Conservation (phyloP, 345 rosid species). For the Eucalyptus sp. region DNA sequence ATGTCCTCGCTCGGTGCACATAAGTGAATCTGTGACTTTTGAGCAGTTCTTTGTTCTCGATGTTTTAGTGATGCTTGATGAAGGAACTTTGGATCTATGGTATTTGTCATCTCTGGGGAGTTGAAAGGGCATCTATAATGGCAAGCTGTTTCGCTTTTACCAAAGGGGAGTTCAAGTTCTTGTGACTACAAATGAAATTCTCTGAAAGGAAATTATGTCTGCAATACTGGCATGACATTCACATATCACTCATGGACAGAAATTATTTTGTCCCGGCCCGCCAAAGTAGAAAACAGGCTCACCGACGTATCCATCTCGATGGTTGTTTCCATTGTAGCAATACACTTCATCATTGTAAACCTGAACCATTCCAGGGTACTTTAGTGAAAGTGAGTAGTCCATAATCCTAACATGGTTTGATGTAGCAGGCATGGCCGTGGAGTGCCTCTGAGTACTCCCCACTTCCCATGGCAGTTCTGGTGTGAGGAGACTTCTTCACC, state of each 20-base stretch:
- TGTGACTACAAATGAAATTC: neutral
- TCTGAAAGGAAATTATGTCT: neutral
- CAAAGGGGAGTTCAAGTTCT: neutral
- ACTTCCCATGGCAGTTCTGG: constrained; percentile 48
- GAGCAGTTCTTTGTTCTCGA: neutral
- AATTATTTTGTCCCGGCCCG: constrained; percentile 24
- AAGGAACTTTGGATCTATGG: neutral
- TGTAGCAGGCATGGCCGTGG: constrained; percentile 1
- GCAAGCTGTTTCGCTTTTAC: neutral
- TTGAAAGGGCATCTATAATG: neutral
- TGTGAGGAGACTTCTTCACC: constrained; percentile 36
- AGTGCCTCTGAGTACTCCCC: constrained; percentile 8
- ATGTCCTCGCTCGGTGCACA: neutral
- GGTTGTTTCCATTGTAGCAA: constrained; percentile 16
- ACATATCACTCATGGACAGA: constrained; percentile 4
- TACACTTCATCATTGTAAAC: constrained; percentile 7
- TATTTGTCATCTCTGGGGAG: neutral
- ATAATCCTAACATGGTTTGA: constrained; percentile 21
- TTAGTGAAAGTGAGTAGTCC: constrained; percentile 17
- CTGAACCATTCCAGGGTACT: constrained; percentile 20
- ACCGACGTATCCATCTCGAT: neutral
- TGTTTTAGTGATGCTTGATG: neutral
- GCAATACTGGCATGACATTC: neutral
- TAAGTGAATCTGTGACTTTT: neutral
- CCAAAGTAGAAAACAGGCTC: constrained; percentile 35